Evolutionary conservation across 306 rosid species (phyloP).

Genomic region (Rubus idaeus): DNA sequence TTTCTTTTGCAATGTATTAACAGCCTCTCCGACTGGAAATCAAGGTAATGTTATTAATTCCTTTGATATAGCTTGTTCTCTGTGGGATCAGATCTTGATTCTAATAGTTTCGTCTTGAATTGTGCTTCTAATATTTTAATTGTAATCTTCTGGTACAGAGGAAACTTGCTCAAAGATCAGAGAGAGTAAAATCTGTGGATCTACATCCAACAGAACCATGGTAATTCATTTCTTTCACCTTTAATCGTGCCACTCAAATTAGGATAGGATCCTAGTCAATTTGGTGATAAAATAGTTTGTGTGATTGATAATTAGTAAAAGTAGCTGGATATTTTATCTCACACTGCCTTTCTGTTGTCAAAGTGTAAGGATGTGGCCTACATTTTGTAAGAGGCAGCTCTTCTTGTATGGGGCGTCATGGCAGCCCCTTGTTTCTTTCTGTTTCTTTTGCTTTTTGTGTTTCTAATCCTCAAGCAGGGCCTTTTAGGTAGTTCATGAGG

Average conservation of each 20-base stretch:
- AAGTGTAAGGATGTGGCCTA: conserved; percentile 1
- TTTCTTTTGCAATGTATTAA: conserved; percentile 35
- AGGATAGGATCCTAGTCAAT: conserved; percentile 8
- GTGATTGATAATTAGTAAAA: neutral
- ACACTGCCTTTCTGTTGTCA: neutral
- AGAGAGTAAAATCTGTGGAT: conserved; percentile 94
- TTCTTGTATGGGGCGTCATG: neutral
- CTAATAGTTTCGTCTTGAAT: conserved; percentile 11
- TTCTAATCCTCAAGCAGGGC: neutral
- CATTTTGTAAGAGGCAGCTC: neutral
- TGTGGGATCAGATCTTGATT: conserved; percentile 20
- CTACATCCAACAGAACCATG: conserved; percentile 99
- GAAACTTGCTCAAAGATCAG: conserved; percentile 67
- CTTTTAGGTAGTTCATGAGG: neutral
- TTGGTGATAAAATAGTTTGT: neutral
- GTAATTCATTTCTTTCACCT: conserved; percentile 40
- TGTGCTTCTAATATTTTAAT: conserved; percentile 25
- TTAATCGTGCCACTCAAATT: neutral
- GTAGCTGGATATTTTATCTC: neutral
- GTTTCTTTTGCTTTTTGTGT: neutral
- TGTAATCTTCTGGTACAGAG: conserved; percentile 38
- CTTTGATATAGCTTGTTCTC: conserved; percentile 6
- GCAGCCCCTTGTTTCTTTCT: no score
- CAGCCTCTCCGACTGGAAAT: conserved; percentile 99
- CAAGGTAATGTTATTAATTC: conserved; percentile 54